Base-by-base conservation (phyloP, 768 basidiomycete species). In the Auricularia auricula-judae region DNA sequence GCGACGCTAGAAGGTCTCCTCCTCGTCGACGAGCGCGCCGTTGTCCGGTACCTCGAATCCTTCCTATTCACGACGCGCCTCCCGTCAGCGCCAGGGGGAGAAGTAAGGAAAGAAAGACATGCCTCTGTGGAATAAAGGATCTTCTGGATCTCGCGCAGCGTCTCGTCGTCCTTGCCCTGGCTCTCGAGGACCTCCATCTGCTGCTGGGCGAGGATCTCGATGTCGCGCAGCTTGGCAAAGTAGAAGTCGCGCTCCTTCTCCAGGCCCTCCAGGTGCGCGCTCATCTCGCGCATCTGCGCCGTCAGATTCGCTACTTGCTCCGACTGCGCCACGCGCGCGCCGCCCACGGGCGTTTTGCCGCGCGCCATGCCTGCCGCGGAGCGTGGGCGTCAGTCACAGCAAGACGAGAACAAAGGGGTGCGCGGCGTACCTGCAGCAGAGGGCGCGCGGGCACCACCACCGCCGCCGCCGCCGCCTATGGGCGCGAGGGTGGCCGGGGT, bases 221-320 rank as follows among this genome's bases (percentile, higher is more conserved):
- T 98, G 65, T 96, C 90, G 39, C 97, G 87, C 64, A 99, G 95
- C 85, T 98, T 99, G 71, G 89, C 87, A 75, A 98, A 99, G 77
- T 99, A 99, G 75, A 99, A 98, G 74, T 98, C 95, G 58, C 95
- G 80, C 77, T 99, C 97, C 79, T 94, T 98, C 80, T 98, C 94
- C 44, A 98, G 78, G 1, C 91, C 91, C 72, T 95, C 93, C 68
- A 97, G 78, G 71, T 92, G 89, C 0, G 79, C 74, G 42, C 84
- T 84, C 79, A 97, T 80, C 67, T 98, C 97, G 67, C 84, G 82
- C 64, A 97, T 78, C 74, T 42, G 39, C 39, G 39, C 39, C 8
- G 39, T 98, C 64, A 96, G 76, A 51, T 51, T 51, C 18, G 47
- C 47, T 1, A 51, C 79, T 67, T 85, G 80, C 5, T 94, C 72